These are phyloP conservation scores for Xylariaceae sp. DNA, from an alignment of 2,329 filamentous ascomycete species.

Conservation along the genomic window DNA sequence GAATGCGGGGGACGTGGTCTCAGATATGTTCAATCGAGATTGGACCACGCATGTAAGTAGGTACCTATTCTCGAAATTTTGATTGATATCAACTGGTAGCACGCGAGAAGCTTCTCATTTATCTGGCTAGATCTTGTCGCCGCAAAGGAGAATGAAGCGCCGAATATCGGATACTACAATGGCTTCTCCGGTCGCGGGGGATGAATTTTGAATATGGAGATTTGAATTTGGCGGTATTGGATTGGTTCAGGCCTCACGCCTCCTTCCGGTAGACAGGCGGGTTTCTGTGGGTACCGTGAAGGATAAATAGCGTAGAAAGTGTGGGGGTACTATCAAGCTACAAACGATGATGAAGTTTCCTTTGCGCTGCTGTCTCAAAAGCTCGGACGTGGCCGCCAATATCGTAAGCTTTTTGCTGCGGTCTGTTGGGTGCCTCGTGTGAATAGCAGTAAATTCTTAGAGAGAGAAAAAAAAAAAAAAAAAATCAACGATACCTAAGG, in stretches of 20 bases:
- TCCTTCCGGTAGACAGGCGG: no score
- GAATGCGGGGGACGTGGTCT: not conserved
- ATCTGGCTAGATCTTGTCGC: conserved; percentile 1
- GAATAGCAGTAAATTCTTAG: no score
- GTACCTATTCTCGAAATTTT: not conserved
- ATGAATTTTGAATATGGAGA: conserved; percentile 12
- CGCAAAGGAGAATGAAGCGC: conserved; percentile 13
- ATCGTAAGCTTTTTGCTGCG: no score
- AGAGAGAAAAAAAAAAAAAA: no score
- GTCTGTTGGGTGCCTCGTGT: no score
- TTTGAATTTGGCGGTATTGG: conserved; percentile 20
- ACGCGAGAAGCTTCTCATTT: conserved; percentile 5
- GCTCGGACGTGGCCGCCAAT: no score
- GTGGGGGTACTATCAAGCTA: no score
- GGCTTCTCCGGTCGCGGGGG: conserved; percentile 27
- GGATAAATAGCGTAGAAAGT: no score
- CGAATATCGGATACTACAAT: conserved; percentile 27
- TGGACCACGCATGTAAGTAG: not conserved
- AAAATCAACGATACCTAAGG: no score
- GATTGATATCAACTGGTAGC: not conserved
- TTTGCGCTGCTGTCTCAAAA: no score
- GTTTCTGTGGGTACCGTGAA: no score
- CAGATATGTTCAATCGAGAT: not conserved
- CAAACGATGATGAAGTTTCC: no score
- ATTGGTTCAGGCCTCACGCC: conserved; percentile 23